These are phyloP conservation scores for Thraustochytrium striatum DNA, from an alignment of 352 stramenopile species.

Conservation along the genomic window DNA sequence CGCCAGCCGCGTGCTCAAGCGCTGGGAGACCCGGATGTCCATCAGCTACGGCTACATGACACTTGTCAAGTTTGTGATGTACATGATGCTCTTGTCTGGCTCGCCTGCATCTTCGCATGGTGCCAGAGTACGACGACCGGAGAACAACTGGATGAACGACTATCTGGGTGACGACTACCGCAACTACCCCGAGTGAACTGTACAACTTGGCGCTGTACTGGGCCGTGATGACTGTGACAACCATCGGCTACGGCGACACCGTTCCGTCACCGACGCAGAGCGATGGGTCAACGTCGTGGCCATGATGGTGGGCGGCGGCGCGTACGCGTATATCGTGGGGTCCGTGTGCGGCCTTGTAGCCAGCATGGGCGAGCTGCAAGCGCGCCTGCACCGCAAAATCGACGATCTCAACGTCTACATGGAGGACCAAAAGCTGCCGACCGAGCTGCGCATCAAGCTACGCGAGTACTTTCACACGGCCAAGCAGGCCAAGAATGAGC, in stretches of 20 bases:
- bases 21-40: slow-evolving; percentile 43
- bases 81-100: slow-evolving; percentile 50
- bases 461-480: slow-evolving; percentile 45
- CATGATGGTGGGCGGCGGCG: slow-evolving; percentile 50
- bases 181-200: not conserved
- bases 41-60: slow-evolving; percentile 30
- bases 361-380: slow-evolving; percentile 45
- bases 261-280: slow-evolving; percentile 38
- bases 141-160: slow-evolving; percentile 8
- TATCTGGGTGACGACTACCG: not conserved
- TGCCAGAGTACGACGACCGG: not conserved
- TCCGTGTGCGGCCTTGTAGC: slow-evolving; percentile 41
- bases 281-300: slow-evolving; percentile 36
- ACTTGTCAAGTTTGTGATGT: slow-evolving; percentile 49
- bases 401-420: slow-evolving; percentile 54
- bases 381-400: slow-evolving; percentile 40
- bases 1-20: slow-evolving; percentile 47
- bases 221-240: slow-evolving; percentile 51
- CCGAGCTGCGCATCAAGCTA: slow-evolving; percentile 11
- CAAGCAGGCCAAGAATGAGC: slow-evolving; percentile 30
- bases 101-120: slow-evolving; percentile 41
- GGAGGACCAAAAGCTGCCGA: slow-evolving; percentile 40
- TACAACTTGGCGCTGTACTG: slow-evolving; percentile 52
- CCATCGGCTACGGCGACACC: slow-evolving; percentile 54
- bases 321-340: slow-evolving; percentile 53